These are phyloP conservation scores for Tulasnella sp. DNA, from an alignment of 768 basidiomycete genomes.

Conservation along the genomic window DNA sequence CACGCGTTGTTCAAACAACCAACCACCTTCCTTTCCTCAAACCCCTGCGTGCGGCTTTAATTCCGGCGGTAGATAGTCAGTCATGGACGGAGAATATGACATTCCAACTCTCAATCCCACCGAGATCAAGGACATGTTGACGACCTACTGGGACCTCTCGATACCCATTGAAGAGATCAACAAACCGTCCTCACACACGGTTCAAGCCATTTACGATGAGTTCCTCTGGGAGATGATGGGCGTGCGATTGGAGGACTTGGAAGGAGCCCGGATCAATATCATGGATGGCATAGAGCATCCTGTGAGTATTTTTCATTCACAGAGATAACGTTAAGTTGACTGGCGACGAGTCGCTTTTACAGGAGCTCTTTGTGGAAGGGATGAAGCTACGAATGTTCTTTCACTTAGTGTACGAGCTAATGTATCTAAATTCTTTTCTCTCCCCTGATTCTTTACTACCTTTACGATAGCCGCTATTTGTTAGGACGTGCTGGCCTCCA, in stretches of 20 bases:
- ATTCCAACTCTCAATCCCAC: constrained; percentile 3
- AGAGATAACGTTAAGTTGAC: too few species aligned
- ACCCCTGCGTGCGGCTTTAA: background rate
- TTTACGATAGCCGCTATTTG: constrained; percentile 44
- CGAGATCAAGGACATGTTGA: constrained; percentile 55
- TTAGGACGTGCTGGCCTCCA: constrained; percentile 62
- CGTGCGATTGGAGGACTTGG: constrained; percentile 46
- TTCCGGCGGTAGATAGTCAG: too few species aligned
- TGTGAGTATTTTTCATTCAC: constrained; percentile 30
- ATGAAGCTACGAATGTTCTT: constrained; percentile 53
- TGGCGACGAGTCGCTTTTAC: background rate
- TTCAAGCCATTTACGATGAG: constrained; percentile 54
- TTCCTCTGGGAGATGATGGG: constrained; percentile 64
- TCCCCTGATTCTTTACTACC: background rate
- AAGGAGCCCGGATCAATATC: constrained; percentile 45
- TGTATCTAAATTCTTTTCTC: background rate
- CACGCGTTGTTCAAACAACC: too few species aligned
- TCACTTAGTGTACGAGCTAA: constrained; percentile 48
- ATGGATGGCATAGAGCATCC: constrained; percentile 43
- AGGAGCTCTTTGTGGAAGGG: constrained; percentile 59
- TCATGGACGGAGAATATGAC: constrained; percentile 9
- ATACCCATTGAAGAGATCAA: constrained; percentile 57
- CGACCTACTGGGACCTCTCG: constrained; percentile 50
- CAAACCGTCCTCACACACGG: constrained; percentile 58
- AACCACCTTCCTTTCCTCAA: background rate